Percentiles rank a stretch among this genome's conserved stretches.
These are phyloP conservation scores for Allantophomopsis cytisporea DNA, from an alignment of 2,329 filamentous ascomycete genomes.

Conservation along the genomic window DNA sequence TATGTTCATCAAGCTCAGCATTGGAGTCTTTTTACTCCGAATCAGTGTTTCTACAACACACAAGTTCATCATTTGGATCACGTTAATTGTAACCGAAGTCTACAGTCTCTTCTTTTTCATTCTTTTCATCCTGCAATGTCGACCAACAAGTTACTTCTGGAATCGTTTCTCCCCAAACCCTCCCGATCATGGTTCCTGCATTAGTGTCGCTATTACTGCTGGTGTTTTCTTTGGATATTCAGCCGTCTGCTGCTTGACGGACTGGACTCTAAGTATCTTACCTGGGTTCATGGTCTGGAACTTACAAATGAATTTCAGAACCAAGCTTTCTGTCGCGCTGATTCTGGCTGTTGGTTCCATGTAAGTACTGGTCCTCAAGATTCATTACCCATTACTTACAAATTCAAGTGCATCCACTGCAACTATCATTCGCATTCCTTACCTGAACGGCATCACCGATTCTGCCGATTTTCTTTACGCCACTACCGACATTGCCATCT, in stretches of 20 bases:
- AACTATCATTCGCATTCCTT: constrained; percentile 11
- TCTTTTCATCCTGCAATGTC: constrained; percentile 36
- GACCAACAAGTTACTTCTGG: constrained; percentile 37
- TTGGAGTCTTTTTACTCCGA: constrained; percentile 38
- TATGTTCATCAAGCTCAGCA: constrained; percentile 25
- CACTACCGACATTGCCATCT: constrained; percentile 29
- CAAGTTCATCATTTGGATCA: constrained; percentile 26
- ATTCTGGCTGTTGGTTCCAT: constrained; percentile 42
- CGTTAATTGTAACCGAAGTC: constrained; percentile 28
- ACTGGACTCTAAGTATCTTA: constrained; percentile 36
- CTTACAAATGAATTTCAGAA: constrained; percentile 36
- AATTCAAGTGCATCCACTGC: constrained; percentile 10
- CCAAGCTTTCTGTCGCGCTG: constrained; percentile 35
- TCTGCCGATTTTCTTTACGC: constrained; percentile 22
- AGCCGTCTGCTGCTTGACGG: constrained; percentile 29
- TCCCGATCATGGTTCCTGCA: constrained; percentile 17
- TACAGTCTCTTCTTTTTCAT: constrained; percentile 34
- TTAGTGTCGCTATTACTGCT: constrained; percentile 29
- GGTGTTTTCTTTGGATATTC: constrained; percentile 38
- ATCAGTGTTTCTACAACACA: constrained; percentile 31
- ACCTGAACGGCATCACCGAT: constrained; percentile 6
- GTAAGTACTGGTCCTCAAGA: constrained; percentile 15
- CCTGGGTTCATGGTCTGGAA: constrained; percentile 39
- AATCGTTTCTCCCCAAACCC: constrained; percentile 11
- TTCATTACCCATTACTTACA: not conserved